Evolutionary conservation across 1,284 basidiomycete species (phyloP).

Genomic region (Rhodotorula sp.): DNA sequence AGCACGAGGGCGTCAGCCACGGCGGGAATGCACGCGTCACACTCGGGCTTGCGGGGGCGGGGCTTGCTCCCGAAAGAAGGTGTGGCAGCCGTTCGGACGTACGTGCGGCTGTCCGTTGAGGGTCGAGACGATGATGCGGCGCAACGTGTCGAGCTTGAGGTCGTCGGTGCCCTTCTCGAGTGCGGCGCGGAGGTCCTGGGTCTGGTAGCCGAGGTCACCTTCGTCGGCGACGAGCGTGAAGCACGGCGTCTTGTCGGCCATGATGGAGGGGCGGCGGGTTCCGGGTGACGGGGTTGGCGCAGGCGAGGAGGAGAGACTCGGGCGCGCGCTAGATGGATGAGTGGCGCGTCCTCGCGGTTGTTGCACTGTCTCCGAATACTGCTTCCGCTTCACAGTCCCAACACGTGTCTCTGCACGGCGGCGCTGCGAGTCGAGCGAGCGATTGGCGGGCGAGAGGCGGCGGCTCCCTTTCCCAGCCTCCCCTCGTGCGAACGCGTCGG

Average conservation of each 20-base stretch:
- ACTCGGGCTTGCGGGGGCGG: too few species aligned
- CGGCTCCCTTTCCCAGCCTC: too few species aligned
- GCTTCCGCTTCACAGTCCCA: too few species aligned
- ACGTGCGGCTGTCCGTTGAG: constrained; percentile 85
- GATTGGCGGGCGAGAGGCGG: too few species aligned
- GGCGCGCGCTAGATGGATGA: not conserved
- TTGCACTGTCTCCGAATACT: not conserved
- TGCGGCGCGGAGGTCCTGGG: constrained; percentile 77
- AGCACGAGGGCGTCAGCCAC: too few species aligned
- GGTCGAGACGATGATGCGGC: constrained; percentile 85
- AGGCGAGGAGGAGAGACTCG: not conserved
- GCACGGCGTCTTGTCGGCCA: constrained; percentile 26
- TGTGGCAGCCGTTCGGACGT: not conserved
- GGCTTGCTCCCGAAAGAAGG: too few species aligned
- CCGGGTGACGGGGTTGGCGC: not conserved
- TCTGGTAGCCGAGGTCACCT: constrained; percentile 54
- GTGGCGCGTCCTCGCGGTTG: not conserved
- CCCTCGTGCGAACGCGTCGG: too few species aligned
- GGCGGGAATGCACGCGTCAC: too few species aligned
- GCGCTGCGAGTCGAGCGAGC: too few species aligned
- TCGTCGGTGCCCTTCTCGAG: constrained; percentile 97
- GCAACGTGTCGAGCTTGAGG: constrained; percentile 93
- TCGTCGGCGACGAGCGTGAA: constrained; percentile 43
- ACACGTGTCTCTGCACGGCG: too few species aligned
- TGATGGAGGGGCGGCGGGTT: not conserved